These are phyloP conservation scores for Fusarium metavorans DNA, from an alignment of 2,329 filamentous ascomycete species.

Conservation along the genomic window DNA sequence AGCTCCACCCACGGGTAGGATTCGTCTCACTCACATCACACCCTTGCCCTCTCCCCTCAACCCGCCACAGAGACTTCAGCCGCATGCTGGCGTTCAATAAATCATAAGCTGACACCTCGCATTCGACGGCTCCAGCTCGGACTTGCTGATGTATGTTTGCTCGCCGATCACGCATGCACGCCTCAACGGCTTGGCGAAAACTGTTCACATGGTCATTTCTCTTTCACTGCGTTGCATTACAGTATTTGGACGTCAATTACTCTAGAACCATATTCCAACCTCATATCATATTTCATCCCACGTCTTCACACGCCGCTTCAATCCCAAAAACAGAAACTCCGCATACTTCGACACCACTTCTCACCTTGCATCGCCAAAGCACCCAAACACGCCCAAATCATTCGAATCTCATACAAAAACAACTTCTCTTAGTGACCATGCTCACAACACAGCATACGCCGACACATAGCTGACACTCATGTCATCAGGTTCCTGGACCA, in stretches of 20 bases:
- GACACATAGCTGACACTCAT: constrained; percentile 97
- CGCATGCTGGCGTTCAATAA: constrained; percentile 1
- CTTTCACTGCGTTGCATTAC: neutral
- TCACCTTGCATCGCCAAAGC: neutral
- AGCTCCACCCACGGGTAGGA: neutral
- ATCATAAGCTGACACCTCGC: constrained; percentile 9
- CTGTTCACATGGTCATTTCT: neutral
- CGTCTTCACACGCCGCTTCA: neutral
- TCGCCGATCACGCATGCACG: neutral
- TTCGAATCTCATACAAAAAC: neutral
- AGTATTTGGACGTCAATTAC: neutral
- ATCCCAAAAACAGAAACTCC: neutral
- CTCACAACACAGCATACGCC: constrained; percentile 82
- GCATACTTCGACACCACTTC: neutral
- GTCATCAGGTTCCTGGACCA: constrained; percentile 75
- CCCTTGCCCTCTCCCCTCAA: neutral
- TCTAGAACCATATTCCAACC: neutral
- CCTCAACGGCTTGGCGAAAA: neutral
- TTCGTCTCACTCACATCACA: neutral
- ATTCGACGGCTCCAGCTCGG: neutral
- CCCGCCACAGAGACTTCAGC: neutral
- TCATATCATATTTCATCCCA: neutral
- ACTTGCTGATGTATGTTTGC: neutral
- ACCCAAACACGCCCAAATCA: neutral
- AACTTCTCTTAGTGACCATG: neutral